Percentiles rank a stretch among this genome's conserved stretches.
Conservation (phyloP, 306 rosid genomes). For the Potentilla sterilis region DNA sequence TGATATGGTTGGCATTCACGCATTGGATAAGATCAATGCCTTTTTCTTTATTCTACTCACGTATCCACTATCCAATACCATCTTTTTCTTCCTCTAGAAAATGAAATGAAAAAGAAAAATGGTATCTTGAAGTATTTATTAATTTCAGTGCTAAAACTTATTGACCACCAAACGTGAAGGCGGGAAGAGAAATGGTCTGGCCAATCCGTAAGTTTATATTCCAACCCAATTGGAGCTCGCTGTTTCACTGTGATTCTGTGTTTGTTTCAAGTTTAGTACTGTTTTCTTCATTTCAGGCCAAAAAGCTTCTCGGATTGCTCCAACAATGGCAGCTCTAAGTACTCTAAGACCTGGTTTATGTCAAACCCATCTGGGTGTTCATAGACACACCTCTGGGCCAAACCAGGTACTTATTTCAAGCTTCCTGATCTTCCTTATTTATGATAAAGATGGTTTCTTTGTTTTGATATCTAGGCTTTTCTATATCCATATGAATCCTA, state of each 20-base stretch:
- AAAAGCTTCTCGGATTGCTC: slow-evolving; percentile 37
- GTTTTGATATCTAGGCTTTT: neutral
- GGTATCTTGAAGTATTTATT: neutral
- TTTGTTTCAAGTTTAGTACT: neutral
- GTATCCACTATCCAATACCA: neutral
- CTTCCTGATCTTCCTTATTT: neutral
- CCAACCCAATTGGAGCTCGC: neutral
- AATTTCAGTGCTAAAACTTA: neutral
- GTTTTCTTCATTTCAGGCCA: slow-evolving; percentile 38
- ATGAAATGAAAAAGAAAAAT: neutral
- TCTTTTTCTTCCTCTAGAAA: neutral
- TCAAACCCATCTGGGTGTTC: slow-evolving; percentile 23
- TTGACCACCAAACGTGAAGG: slow-evolving; percentile 17
- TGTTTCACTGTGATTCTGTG: neutral
- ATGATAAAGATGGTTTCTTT: neutral
- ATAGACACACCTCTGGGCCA: slow-evolving; percentile 28
- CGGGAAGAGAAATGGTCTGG: slow-evolving; percentile 46
- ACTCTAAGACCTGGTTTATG: slow-evolving; percentile 24
- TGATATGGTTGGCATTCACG: neutral
- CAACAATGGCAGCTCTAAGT: slow-evolving; percentile 36
- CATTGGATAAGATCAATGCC: slow-evolving; percentile 9
- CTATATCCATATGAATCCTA: slow-evolving; percentile 2
- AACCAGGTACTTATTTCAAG: slow-evolving; percentile 40
- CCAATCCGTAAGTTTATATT: slow-evolving; percentile 48
- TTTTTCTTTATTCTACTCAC: slow-evolving; percentile 1